Evolutionary conservation across 768 basidiomycete genomes (phyloP).

Genomic region (Tricholoma hemisulphureum): DNA sequence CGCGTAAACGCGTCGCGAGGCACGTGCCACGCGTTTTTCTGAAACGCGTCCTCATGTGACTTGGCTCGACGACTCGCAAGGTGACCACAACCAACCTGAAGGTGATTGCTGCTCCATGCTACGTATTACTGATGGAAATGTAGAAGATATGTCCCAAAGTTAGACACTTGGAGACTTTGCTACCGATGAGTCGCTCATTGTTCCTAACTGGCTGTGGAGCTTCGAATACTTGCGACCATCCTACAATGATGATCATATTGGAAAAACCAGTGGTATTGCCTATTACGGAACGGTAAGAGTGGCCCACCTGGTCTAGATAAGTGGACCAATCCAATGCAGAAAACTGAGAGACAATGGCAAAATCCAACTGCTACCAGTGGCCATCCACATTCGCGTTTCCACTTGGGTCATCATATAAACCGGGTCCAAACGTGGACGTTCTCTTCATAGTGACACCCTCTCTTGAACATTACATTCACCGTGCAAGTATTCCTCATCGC

Average conservation of each 20-base stretch:
- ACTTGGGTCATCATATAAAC: not conserved
- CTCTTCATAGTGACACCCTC: not conserved
- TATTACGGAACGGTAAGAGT: not conserved
- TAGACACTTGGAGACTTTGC: not conserved
- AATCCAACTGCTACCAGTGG: not conserved
- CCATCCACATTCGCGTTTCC: not conserved
- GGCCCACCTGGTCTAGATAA: not conserved
- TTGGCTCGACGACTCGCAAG: not conserved
- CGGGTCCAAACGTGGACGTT: not conserved
- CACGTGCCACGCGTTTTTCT: slow-evolving; percentile 31
- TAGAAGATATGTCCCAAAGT: not conserved
- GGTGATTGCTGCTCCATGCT: too few species aligned
- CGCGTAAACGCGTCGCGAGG: slow-evolving; percentile 33
- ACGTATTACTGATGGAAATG: too few species aligned
- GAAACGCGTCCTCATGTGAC: slow-evolving; percentile 5
- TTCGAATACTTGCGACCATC: not conserved
- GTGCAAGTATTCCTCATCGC: not conserved
- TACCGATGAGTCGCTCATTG: not conserved
- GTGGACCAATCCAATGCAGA: not conserved
- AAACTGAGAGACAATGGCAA: not conserved
- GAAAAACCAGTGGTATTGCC: not conserved
- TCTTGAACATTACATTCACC: not conserved
- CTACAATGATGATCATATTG: not conserved
- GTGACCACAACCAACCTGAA: too few species aligned
- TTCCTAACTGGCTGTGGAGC: not conserved